A percentile compares a stretch with the other conserved stretches of the same genome.
Evolutionary conservation across 106 monocot species (phyloP).

Genomic region (Ottelia alismoides): DNA sequence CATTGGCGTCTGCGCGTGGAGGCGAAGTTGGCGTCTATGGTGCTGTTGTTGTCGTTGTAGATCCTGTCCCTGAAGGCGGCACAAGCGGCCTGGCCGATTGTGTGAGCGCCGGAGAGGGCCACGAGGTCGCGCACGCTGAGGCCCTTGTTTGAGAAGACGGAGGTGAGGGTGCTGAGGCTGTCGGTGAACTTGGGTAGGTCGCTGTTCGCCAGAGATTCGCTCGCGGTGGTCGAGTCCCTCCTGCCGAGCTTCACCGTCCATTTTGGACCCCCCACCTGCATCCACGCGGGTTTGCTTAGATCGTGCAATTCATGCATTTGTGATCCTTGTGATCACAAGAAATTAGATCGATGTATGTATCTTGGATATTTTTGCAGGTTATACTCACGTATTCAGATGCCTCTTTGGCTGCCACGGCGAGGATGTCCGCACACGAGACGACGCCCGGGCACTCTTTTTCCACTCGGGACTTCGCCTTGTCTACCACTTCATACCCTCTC

Average conservation of each 20-base stretch:
- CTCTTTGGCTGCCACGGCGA: conserved; percentile 9
- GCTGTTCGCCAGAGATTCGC: no score
- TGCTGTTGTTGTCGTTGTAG: conserved; percentile 9
- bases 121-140: conserved; percentile 27
- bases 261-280: no score
- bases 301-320: no score
- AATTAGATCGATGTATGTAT: no score
- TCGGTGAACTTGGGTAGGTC: no score
- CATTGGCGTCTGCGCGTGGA: conserved; percentile 9
- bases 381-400: conserved; percentile 13
- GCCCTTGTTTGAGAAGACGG: conserved; percentile 22
- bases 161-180: conserved; percentile 6
- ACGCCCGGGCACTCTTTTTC: conserved; percentile 8
- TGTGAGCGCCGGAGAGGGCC: conserved; percentile 38
- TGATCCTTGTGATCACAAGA: no score
- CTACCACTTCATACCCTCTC: conserved; percentile 10
- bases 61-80: conserved; percentile 12
- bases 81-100: conserved; percentile 36
- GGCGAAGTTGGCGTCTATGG: conserved; percentile 1
- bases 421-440: conserved; percentile 9
- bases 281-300: conserved; percentile 19
- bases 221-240: conserved; percentile 1
- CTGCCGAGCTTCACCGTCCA: conserved; percentile 31
- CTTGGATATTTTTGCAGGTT: no score
- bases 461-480: conserved; percentile 2